A percentile compares a stretch with the other conserved stretches of the same genome.
Evolutionary conservation across 2,329 filamentous ascomycete species (phyloP).

Genomic region (Exserohilum rostratum): DNA sequence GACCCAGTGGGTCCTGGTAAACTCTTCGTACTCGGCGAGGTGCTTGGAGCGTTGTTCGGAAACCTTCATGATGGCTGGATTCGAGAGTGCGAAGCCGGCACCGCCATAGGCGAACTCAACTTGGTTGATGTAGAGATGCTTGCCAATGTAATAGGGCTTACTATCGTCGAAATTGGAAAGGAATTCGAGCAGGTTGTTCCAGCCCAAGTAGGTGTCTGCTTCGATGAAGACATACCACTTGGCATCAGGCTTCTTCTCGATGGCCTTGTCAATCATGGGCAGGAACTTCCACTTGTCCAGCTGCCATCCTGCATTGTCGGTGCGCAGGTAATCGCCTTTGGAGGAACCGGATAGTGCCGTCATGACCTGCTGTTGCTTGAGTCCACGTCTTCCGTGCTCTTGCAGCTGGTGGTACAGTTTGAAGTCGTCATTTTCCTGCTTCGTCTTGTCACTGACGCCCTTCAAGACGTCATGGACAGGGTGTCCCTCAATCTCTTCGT

Average conservation of each 20-base stretch:
- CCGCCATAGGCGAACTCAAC: conserved; percentile 55
- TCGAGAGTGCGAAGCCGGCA: conserved; percentile 53
- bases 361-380: conserved; percentile 41
- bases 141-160: conserved; percentile 52
- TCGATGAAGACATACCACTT: conserved; percentile 51
- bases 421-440: conserved; percentile 56
- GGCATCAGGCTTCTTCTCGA: conserved; percentile 42
- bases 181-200: conserved; percentile 50
- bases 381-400: conserved; percentile 52
- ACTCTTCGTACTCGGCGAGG: conserved; percentile 44
- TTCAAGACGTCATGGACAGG: conserved; percentile 58
- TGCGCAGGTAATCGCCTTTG: conserved; percentile 45
- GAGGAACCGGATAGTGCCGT: conserved; percentile 40
- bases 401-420: conserved; percentile 59
- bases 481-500: conserved; percentile 59
- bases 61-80: conserved; percentile 48
- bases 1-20: conserved; percentile 46
- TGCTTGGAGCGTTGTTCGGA: conserved; percentile 38
- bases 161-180: conserved; percentile 47
- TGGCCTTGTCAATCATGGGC: conserved; percentile 59
- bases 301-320: conserved; percentile 55
- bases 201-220: conserved; percentile 46
- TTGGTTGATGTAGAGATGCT: conserved; percentile 52
- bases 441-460: conserved; percentile 49
- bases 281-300: conserved; percentile 67